A percentile compares a stretch with the other conserved stretches of the same genome.
Conservation (phyloP, 495 filamentous ascomycete genomes). For the Hamigera avellanea region DNA sequence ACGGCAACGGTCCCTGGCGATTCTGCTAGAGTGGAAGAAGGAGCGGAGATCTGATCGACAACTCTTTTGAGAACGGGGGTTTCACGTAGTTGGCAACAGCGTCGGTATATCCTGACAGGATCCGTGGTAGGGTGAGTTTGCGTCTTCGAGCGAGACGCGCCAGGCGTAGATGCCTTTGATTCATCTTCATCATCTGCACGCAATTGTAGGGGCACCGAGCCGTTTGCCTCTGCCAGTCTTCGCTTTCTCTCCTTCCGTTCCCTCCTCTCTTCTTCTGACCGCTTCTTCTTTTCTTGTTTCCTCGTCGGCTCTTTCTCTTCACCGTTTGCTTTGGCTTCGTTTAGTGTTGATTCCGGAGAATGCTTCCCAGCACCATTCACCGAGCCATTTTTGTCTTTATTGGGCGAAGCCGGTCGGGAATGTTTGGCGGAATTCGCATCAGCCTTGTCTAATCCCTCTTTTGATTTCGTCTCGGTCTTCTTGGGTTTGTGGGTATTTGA, state of each 20-base stretch:
- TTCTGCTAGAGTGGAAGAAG: constrained; percentile 45
- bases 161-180: constrained; percentile 13
- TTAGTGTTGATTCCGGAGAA: constrained; percentile 7
- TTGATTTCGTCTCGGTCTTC: constrained; percentile 45
- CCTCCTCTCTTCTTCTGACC: constrained; percentile 76
- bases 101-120: constrained; percentile 82
- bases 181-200: constrained; percentile 44
- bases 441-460: constrained; percentile 34
- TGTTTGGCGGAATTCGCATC: constrained; percentile 46
- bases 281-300: constrained; percentile 87
- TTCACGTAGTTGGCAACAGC: constrained; percentile 89
- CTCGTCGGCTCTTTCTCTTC: constrained; percentile 41
- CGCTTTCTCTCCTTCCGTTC: constrained; percentile 76
- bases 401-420: constrained; percentile 40
- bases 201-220: constrained; percentile 67
- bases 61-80: constrained; percentile 81
- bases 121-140: constrained; percentile 75
- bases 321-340: constrained; percentile 21
- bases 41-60: constrained; percentile 69
- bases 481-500: constrained; percentile 35
- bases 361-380: constrained; percentile 15
- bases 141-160: constrained; percentile 29
- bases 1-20: constrained; percentile 62
- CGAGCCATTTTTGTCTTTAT: constrained; percentile 36
- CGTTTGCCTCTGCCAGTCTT: constrained; percentile 69